These are phyloP conservation scores for Lyophyllum decastes DNA, from an alignment of 768 basidiomycete species.

Conservation along the genomic window DNA sequence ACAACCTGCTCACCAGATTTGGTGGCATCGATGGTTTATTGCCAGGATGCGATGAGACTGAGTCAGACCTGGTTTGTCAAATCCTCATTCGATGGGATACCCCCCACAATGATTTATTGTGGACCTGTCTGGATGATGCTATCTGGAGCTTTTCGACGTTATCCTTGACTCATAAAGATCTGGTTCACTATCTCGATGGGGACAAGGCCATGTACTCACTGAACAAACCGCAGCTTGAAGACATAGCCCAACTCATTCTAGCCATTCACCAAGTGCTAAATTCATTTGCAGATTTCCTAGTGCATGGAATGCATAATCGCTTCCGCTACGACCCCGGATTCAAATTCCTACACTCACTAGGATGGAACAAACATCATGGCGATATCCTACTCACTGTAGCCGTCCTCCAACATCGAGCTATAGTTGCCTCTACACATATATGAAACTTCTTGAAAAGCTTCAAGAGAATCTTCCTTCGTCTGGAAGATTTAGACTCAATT, in stretches of 20 bases:
- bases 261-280: not conserved
- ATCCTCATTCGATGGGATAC: not conserved
- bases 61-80: not conserved
- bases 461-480: not conserved
- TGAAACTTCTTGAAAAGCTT: not conserved
- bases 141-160: not conserved
- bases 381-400: not conserved
- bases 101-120: not conserved
- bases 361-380: not conserved
- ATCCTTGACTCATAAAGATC: not conserved
- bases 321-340: not conserved
- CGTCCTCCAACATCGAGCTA: not conserved
- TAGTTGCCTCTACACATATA: not conserved
- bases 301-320: not conserved
- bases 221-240: not conserved
- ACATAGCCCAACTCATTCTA: not conserved
- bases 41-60: not conserved
- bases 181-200: not conserved
- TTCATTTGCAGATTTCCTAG: not conserved
- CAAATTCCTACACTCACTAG: not conserved
- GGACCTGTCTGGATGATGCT: not conserved
- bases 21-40: not conserved
- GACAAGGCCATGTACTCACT: not conserved
- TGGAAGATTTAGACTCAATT: constrained; percentile 5
- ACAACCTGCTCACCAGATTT: not conserved